These are phyloP conservation scores for Coriolopsis trogii DNA, from an alignment of 1,284 basidiomycete species.

Conservation along the genomic window DNA sequence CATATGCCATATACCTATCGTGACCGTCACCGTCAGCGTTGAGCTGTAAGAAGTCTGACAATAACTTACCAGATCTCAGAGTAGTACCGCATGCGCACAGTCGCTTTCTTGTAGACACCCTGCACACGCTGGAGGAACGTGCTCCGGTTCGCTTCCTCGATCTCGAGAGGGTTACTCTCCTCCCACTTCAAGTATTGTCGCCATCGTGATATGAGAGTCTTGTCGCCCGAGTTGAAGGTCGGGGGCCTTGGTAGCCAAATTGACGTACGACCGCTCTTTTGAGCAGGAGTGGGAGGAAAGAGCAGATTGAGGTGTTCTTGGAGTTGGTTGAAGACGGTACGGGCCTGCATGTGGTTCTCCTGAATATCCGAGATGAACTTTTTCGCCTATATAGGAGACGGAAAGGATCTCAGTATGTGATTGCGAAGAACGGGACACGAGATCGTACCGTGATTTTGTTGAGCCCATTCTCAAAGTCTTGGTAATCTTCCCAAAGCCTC, in stretches of 20 bases:
- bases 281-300: conserved; percentile 54
- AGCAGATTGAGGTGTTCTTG: conserved; percentile 71
- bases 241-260: conserved; percentile 75
- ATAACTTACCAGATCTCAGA: conserved; percentile 86
- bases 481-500: conserved; percentile 92
- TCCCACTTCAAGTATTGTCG: conserved; percentile 95
- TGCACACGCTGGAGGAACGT: conserved; percentile 74
- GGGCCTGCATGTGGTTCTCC: conserved; percentile 90
- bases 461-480: conserved; percentile 89
- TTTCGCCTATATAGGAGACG: conserved; percentile 63
- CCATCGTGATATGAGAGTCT: conserved; percentile 83
- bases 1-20: conserved; percentile 88
- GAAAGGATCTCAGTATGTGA: background rate
- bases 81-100: conserved; percentile 92
- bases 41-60: background rate
- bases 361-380: conserved; percentile 91
- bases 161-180: conserved; percentile 90
- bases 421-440: background rate
- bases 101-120: conserved; percentile 86
- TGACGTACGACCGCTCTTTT: conserved; percentile 42
- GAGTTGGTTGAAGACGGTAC: conserved; percentile 85
- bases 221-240: conserved; percentile 74
- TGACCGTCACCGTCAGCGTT: background rate
- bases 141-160: conserved; percentile 83
- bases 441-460: conserved; percentile 87